Evolutionary conservation across 2,329 filamentous ascomycete species (phyloP).

Genomic region (Fusarium veterinarium): DNA sequence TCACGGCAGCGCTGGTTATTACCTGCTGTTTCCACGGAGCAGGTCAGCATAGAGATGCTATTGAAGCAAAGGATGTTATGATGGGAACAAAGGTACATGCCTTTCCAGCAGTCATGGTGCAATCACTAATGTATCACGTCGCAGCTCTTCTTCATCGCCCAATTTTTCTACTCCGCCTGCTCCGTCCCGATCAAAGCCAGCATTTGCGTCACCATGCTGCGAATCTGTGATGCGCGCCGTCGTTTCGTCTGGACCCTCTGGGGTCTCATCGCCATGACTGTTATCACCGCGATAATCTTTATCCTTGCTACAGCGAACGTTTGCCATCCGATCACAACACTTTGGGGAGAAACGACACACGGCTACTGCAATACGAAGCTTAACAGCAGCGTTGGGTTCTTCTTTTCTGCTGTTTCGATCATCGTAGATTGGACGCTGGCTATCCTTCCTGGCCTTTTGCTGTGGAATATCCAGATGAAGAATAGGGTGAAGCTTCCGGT

Average conservation of each 20-base stretch:
- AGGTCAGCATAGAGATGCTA: constrained; percentile 14
- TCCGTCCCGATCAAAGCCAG: constrained; percentile 44
- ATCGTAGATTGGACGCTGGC: constrained; percentile 44
- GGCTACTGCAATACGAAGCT: constrained; percentile 32
- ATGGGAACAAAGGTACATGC: constrained; percentile 32
- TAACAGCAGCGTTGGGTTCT: constrained; percentile 40
- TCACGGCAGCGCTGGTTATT: constrained; percentile 33
- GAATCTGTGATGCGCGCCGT: constrained; percentile 38
- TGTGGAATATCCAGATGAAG: constrained; percentile 46
- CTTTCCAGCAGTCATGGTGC: accelerated
- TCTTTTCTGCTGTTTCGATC: constrained; percentile 43
- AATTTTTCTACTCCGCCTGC: constrained; percentile 36
- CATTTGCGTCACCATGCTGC: constrained; percentile 45
- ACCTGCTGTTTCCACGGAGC: constrained; percentile 32
- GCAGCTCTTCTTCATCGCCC: constrained; percentile 38
- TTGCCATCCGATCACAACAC: constrained; percentile 42
- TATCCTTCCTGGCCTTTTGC: constrained; percentile 40
- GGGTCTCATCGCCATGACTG: constrained; percentile 22
- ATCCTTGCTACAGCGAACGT: constrained; percentile 38
- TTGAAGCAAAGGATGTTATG: not conserved
- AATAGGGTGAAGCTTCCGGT: constrained; percentile 38
- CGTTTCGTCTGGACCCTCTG: constrained; percentile 29
- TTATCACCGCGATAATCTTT: constrained; percentile 30
- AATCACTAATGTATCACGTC: accelerated
- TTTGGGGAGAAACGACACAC: constrained; percentile 33